phyloP scores from a whole-genome alignment of 306 rosid genomes.

The Rosa chinensis region DNA sequence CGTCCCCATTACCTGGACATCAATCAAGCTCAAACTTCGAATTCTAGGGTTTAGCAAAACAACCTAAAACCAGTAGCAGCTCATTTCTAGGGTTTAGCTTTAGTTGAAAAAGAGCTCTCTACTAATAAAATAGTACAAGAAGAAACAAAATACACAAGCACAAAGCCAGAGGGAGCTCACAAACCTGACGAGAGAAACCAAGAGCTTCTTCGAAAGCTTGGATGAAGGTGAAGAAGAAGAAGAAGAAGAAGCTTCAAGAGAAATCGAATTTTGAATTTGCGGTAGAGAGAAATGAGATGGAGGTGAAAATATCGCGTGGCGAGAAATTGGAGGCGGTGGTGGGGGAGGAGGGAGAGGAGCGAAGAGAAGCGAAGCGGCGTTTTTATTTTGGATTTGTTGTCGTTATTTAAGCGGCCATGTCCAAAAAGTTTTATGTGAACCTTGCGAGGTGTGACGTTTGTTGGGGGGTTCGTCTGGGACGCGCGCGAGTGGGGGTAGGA shows the following conservation, averaged over 20 bases:
- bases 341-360: background rate
- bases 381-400: conserved; percentile 15
- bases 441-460: conserved; percentile 1
- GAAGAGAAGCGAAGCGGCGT: conserved; percentile 23
- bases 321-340: conserved; percentile 10
- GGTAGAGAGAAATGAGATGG: no score
- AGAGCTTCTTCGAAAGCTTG: background rate
- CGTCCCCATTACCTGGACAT: conserved; percentile 47
- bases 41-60: conserved; percentile 6
- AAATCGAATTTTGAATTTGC: no score
- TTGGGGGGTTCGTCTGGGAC: background rate
- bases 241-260: no score
- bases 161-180: background rate
- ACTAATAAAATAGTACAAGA: conserved; percentile 25
- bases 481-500: background rate
- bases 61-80: conserved; percentile 3
- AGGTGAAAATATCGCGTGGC: conserved; percentile 6
- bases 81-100: conserved; percentile 42
- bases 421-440: conserved; percentile 2
- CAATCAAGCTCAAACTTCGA: conserved; percentile 35
- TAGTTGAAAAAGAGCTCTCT: conserved; percentile 15
- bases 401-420: conserved; percentile 8
- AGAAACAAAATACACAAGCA: background rate
- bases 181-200: conserved; percentile 42
- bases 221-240: background rate